A percentile compares a stretch with the other conserved stretches of the same genome.
Conservation (phyloP, 306 rosid genomes). For the Dryas octopetala region DNA sequence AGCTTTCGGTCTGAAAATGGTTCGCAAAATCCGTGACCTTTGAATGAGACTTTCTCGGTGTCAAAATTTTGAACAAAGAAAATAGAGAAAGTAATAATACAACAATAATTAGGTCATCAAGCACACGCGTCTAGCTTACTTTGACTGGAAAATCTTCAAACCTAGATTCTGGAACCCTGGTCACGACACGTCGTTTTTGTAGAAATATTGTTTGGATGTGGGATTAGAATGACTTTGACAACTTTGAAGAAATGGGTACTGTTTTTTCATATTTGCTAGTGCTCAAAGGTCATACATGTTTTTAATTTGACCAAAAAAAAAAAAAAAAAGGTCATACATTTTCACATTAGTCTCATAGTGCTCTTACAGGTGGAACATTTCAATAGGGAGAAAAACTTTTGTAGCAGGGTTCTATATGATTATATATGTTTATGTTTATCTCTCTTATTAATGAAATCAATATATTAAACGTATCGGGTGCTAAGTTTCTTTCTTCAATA, state of each 20-base stretch:
- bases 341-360: neutral
- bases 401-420: too few species aligned
- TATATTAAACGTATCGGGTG: neutral
- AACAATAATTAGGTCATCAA: neutral
- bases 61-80: constrained; percentile 3
- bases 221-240: too few species aligned
- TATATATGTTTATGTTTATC: too few species aligned
- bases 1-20: constrained; percentile 40
- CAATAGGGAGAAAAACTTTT: too few species aligned
- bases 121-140: constrained; percentile 9
- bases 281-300: too few species aligned
- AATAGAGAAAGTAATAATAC: neutral
- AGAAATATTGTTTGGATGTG: too few species aligned
- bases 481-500: neutral
- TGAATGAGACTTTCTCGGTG: constrained; percentile 35
- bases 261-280: too few species aligned
- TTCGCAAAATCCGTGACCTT: constrained; percentile 47
- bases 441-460: too few species aligned
- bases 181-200: too few species aligned
- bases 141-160: neutral
- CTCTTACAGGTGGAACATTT: too few species aligned
- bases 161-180: neutral
- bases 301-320: too few species aligned
- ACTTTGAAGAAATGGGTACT: too few species aligned
- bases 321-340: neutral